These are phyloP conservation scores for Cymbidium sinense DNA, from an alignment of 106 monocot genomes.

Conservation along the genomic window DNA sequence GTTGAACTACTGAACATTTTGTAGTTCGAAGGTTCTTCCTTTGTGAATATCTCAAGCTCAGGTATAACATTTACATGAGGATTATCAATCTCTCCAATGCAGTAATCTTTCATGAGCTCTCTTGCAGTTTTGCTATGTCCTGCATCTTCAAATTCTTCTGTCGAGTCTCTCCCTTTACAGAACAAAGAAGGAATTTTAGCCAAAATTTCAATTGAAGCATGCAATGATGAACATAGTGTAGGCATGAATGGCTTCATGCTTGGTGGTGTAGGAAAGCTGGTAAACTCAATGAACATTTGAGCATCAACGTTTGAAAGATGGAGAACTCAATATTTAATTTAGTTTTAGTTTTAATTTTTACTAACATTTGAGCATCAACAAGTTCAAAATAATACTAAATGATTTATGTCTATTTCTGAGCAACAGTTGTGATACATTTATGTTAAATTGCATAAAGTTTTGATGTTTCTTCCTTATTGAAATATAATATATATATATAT, in stretches of 20 bases:
- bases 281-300: too few species aligned
- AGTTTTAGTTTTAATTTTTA: too few species aligned
- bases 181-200: neutral
- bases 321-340: too few species aligned
- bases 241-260: neutral
- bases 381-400: too few species aligned
- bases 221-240: neutral
- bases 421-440: too few species aligned
- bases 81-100: constrained; percentile 63
- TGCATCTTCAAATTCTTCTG: constrained; percentile 91
- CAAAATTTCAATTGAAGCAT: neutral
- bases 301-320: too few species aligned
- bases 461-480: too few species aligned
- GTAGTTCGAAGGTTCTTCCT: constrained; percentile 20
- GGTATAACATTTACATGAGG: constrained; percentile 21
- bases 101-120: constrained; percentile 62
- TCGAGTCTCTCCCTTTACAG: constrained; percentile 61
- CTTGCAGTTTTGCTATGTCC: constrained; percentile 71
- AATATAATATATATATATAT: too few species aligned
- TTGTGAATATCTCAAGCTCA: constrained; percentile 43
- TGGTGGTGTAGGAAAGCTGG: too few species aligned
- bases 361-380: too few species aligned
- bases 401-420: too few species aligned
- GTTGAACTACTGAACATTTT: constrained; percentile 16
- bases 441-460: too few species aligned